Percentiles rank a stretch among this genome's conserved stretches.
These are phyloP conservation scores for Phytophthora fragariaefolia DNA, from an alignment of 352 stramenopile genomes.

Conservation along the genomic window DNA sequence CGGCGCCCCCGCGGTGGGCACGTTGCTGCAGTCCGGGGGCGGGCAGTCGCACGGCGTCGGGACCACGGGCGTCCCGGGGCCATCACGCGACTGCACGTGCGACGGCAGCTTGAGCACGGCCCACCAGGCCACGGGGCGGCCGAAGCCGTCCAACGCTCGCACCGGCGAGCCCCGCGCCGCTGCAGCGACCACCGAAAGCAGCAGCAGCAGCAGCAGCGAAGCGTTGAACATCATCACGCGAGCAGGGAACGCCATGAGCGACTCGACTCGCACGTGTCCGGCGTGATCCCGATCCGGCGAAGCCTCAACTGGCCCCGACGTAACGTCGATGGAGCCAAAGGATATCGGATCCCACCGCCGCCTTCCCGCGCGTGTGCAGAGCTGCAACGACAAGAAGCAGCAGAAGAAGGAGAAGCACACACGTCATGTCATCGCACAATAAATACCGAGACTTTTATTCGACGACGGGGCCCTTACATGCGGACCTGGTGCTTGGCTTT, in stretches of 20 bases:
- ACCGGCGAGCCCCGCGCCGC: conserved; percentile 22
- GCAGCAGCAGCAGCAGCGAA: conserved; percentile 14
- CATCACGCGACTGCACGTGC: conserved; percentile 38
- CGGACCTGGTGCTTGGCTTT: conserved; percentile 32
- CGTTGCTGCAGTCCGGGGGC: conserved; percentile 58
- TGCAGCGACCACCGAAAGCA: conserved; percentile 24
- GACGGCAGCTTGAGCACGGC: conserved; percentile 76
- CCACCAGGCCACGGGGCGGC: conserved; percentile 73
- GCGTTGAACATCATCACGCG: neutral
- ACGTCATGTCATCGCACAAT: too few relatives aligned
- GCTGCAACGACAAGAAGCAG: neutral
- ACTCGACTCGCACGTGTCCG: too few relatives aligned
- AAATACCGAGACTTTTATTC: conserved; percentile 57
- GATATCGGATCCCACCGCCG: too few relatives aligned
- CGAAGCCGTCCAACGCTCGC: conserved; percentile 66
- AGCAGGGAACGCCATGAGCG: too few relatives aligned
- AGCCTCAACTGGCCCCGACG: conserved; percentile 8
- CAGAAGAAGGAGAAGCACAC: neutral
- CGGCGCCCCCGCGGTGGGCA: conserved; percentile 44
- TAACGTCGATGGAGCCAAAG: neutral
- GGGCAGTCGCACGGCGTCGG: conserved; percentile 75
- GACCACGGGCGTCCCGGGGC: conserved; percentile 12
- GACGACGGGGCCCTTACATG: conserved; percentile 39
- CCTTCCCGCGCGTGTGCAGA: neutral
- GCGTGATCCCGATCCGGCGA: neutral